Evolutionary conservation across 345 rosid genomes (phyloP), one percentile per base, ranked within the genome.

Genomic region (Turritis glabra): DNA sequence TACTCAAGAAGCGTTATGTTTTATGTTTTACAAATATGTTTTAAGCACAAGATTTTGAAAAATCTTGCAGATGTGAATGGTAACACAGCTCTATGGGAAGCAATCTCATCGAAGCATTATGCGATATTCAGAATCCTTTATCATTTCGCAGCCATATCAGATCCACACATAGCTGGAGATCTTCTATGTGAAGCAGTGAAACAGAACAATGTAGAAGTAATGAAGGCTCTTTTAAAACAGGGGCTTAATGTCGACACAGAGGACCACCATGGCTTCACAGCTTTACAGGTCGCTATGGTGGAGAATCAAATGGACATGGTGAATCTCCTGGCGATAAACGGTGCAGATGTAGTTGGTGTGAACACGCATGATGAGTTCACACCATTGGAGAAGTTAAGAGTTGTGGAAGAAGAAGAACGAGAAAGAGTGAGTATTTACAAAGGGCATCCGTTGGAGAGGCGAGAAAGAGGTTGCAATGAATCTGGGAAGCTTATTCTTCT

Each of bases 11-110:
- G 5, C 29, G 30, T 40, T 33, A 47, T 11, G 17, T 22, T 1
- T 7, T 4, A 6, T 15, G 50, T 56, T 55, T 4, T 29, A 40
- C 2, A 15, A 0, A 38, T 25, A 64, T 38, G 69, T 19, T 64
- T 37, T 37, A 69, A 43, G 14, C 48, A 37, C 62, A 58, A 14
- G 1, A 8, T 7, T 35, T 38, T 3, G 2, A 22, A 35, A 13
- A 12, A 7, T 60, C 29, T 27, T 56, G 44, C 86, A 93, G 98
- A 93, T 81, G 43, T 72, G 77, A 81, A 79, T 41, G 96, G 90
- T 4, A 84, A 93, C 73, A 89, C 86, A 8, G 88, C 96, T 10
- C 48, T 93, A 25, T 90, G 97, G 98, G 87, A 88, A n/a, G 93
- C 96, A 37, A 74, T 91, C 76, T 69, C 85, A 25, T 79, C 88